Evolutionary conservation across 441 rosid genomes (phyloP).

Genomic region (Syzygium malaccense): DNA sequence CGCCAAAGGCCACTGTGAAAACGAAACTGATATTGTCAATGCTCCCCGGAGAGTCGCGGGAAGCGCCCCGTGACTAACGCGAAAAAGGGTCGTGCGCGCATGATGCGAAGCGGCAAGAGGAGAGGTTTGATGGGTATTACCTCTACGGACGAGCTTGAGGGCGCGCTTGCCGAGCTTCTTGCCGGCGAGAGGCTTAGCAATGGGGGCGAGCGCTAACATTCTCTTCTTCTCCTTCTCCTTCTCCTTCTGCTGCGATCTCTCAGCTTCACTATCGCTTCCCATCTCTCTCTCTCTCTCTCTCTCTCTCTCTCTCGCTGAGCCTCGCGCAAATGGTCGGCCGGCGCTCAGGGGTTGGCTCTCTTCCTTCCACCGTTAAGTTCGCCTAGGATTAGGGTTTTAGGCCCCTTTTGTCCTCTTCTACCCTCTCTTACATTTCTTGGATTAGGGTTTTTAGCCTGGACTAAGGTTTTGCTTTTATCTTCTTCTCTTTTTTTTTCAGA

Average conservation of each 20-base stretch:
- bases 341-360: not conserved
- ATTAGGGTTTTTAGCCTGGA: not conserved
- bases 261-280: conserved; percentile 83
- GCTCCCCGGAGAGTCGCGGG: not conserved
- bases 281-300: conserved; percentile 13
- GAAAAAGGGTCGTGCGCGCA: not conserved
- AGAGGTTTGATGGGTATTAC: conserved; percentile 12
- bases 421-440: not conserved
- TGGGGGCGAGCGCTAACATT: conserved; percentile 57
- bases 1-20: not conserved
- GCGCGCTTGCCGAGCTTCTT: conserved; percentile 86
- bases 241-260: conserved; percentile 29
- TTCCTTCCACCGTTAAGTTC: not conserved
- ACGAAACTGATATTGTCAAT: not conserved
- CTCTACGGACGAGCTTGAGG: conserved; percentile 85
- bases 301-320: not conserved
- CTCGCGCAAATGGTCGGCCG: not conserved
- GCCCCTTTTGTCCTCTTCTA: not conserved
- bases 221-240: conserved; percentile 49
- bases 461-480: not conserved
- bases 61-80: not conserved
- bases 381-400: not conserved
- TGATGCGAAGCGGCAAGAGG: not conserved
- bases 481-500: not conserved
- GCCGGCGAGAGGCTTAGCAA: conserved; percentile 91